Base-by-base conservation (phyloP, 2,329 filamentous ascomycete species). In the Fusarium beomiforme region DNA sequence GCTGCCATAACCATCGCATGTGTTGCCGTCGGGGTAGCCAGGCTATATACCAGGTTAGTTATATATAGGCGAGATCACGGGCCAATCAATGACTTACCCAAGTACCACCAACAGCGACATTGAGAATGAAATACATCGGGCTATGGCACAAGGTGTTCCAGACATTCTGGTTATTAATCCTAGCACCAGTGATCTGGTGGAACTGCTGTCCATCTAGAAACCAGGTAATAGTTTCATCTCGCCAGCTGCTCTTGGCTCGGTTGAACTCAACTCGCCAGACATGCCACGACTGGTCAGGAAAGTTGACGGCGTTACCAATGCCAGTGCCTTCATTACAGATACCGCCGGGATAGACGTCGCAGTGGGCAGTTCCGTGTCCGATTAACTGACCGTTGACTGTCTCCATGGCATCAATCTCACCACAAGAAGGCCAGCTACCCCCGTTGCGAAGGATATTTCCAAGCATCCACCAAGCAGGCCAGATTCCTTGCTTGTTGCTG, bases 21-120 rank as follows among this genome's bases (percentile, higher is more conserved):
- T 87, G 24, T 75, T 71, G 11, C 54, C 73, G 66, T 85, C 84
- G 9, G 86, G 85, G 14, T 79, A 61, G 29, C 85, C 85, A 24
- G 85, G 85, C 84, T 84, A 43, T 2, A 5, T 46, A 61, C 12
- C 16, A 1, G 2, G 42, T 76, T 19, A 75, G 69, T 14, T 5
- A 1, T 2, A 3, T 24, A 0, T 6, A 14, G 4, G 10, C 26
- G 0, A 1, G 1, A 6, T 14, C 21, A 1, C 1, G 5, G 2
- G 0, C 19, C 3, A 3, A 0, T 19, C 1, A 2, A 33, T 3
- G 44, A 81, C 84, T 78, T 79, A 84, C 85, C 84, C 78, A 84
- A 67, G 82, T 78, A 9, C 86, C 86, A 5, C 86, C 86, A 31
- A 88, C 84, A 31, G 86, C 86, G 5, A 88, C 79, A 64, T 88